Evolutionary conservation across 1,139 yeast genomes (phyloP).

Genomic region (Hansenula sp.): DNA sequence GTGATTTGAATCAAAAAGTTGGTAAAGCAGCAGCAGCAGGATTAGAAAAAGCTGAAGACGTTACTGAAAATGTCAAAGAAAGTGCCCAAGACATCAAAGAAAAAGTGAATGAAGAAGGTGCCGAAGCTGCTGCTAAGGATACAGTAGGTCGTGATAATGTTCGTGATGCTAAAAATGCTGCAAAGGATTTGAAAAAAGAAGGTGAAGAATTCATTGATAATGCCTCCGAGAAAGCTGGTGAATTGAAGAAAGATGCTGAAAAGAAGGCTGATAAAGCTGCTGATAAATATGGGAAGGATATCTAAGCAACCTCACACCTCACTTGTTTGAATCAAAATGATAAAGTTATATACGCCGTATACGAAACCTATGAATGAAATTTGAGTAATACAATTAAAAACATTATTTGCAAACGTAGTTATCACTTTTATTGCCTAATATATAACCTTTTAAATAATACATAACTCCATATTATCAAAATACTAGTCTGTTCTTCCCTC

Average conservation of each 20-base stretch:
- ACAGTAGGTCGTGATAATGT: constrained; percentile 2
- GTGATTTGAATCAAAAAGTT: constrained; percentile 24
- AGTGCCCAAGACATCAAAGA: constrained; percentile 6
- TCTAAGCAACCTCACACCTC: no score
- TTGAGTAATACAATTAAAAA: no score
- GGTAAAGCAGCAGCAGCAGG: constrained; percentile 27
- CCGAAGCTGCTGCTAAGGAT: background rate
- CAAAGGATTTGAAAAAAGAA: constrained; percentile 6
- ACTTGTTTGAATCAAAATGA: background rate
- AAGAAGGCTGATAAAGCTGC: constrained; percentile 44
- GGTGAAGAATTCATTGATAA: constrained; percentile 51
- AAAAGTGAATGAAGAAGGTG: background rate
- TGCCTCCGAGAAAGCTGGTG: constrained; percentile 44
- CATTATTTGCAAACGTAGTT: background rate
- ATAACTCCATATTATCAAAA: no score
- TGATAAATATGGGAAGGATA: constrained; percentile 24
- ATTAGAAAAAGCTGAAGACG: constrained; percentile 23
- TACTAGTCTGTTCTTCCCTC: no score
- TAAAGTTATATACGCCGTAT: background rate
- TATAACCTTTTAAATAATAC: no score
- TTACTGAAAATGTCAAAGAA: constrained; percentile 7
- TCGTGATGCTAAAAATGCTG: constrained; percentile 11
- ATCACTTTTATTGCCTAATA: no score
- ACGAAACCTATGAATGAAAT: background rate
- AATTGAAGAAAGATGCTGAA: constrained; percentile 46